These are phyloP conservation scores for Zea luxurians DNA, from an alignment of 176 grass and related monocot genomes.

Conservation along the genomic window DNA sequence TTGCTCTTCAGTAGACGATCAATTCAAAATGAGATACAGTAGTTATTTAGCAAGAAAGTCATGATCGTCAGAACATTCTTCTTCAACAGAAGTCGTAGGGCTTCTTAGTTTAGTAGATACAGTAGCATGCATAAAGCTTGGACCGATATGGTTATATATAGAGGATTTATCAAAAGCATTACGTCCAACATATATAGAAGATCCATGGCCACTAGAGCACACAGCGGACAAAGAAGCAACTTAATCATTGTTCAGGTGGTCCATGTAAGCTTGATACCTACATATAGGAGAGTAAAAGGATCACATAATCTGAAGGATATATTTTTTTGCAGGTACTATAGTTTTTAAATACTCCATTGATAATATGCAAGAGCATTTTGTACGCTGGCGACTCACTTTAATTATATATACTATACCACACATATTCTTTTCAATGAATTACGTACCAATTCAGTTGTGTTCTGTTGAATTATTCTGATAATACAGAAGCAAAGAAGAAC, in stretches of 20 bases:
- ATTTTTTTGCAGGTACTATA: neutral
- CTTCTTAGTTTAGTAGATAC: slow-evolving; percentile 22
- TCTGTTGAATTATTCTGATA: neutral
- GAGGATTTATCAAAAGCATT: slow-evolving; percentile 5
- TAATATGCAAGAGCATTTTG: neutral
- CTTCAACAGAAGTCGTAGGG: slow-evolving; percentile 10
- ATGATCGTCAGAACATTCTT: slow-evolving; percentile 5
- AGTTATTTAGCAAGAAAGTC: neutral
- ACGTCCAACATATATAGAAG: slow-evolving; percentile 1
- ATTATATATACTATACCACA: neutral
- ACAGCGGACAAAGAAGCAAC: neutral
- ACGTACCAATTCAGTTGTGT: neutral
- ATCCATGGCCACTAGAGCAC: neutral
- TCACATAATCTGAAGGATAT: neutral
- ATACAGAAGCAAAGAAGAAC: neutral
- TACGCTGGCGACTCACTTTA: neutral
- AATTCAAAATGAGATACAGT: slow-evolving; percentile 6
- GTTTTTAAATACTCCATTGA: neutral
- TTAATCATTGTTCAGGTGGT: slow-evolving; percentile 44
- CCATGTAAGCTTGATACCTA: slow-evolving; percentile 46
- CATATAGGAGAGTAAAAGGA: neutral
- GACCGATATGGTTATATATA: neutral
- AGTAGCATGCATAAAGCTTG: slow-evolving; percentile 4
- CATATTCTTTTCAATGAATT: neutral
- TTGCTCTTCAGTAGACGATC: neutral